Evolutionary conservation across 495 filamentous ascomycete species (phyloP).

Genomic region (Annulohypoxylon nitens): DNA sequence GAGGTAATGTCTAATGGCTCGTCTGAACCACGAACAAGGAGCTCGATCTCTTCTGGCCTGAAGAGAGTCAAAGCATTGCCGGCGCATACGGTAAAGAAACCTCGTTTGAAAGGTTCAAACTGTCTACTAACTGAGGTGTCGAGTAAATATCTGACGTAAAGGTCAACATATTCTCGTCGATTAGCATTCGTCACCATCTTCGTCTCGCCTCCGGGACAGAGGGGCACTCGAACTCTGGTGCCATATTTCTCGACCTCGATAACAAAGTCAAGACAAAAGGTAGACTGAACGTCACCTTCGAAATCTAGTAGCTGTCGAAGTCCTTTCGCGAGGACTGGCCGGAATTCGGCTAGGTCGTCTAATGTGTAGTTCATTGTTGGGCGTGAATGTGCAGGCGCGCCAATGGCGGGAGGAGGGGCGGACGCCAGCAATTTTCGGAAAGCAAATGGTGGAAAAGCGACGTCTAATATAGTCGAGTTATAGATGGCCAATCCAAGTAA

Average conservation of each 20-base stretch:
- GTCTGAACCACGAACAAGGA: slow-evolving; percentile 89
- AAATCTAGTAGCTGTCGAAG: slow-evolving; percentile 83
- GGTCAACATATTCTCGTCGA: slow-evolving; percentile 87
- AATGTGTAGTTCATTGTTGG: slow-evolving; percentile 78
- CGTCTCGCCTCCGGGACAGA: slow-evolving; percentile 80
- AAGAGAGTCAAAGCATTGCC: slow-evolving; percentile 92
- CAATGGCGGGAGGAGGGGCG: slow-evolving; percentile 67
- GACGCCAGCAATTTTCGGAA: slow-evolving; percentile 89
- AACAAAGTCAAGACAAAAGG: slow-evolving; percentile 88
- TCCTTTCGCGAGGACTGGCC: slow-evolving; percentile 81
- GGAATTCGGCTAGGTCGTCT: slow-evolving; percentile 87
- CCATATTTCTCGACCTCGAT: slow-evolving; percentile 84
- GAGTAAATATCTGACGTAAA: slow-evolving; percentile 85
- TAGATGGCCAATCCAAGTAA: slow-evolving; percentile 93
- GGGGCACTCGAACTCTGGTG: slow-evolving; percentile 71
- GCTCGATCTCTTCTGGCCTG: slow-evolving; percentile 93
- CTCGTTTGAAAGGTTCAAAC: slow-evolving; percentile 95
- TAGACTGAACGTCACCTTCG: slow-evolving; percentile 85
- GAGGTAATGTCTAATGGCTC: slow-evolving; percentile 83
- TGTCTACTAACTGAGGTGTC: slow-evolving; percentile 84
- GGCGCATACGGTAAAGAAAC: slow-evolving; percentile 93
- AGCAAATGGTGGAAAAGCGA: slow-evolving; percentile 91
- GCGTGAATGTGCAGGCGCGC: slow-evolving; percentile 67
- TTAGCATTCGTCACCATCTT: slow-evolving; percentile 87
- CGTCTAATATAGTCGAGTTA: slow-evolving; percentile 94